Percentiles rank a stretch among this genome's conserved stretches.
These are phyloP conservation scores for Globisporangium perplexum DNA, from an alignment of 352 stramenopile genomes.

Conservation along the genomic window DNA sequence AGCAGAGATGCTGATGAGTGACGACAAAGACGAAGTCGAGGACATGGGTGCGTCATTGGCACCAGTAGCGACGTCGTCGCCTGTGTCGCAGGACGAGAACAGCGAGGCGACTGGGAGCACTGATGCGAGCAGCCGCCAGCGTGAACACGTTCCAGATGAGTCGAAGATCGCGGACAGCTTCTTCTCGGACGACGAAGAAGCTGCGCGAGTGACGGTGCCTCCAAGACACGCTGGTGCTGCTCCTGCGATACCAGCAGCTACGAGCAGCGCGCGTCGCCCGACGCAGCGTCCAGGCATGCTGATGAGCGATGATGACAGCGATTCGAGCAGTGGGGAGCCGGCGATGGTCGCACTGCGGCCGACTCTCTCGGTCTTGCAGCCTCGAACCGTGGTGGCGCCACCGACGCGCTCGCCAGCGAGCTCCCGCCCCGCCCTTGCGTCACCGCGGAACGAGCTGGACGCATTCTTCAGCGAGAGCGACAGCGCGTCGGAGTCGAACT, in stretches of 20 bases:
- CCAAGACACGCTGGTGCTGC: background rate
- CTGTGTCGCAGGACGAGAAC: background rate
- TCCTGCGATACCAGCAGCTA: background rate
- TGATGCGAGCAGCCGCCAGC: background rate
- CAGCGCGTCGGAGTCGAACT: conserved; percentile 34
- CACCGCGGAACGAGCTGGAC: conserved; percentile 35
- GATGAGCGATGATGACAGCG: conserved; percentile 9
- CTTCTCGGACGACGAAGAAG: background rate
- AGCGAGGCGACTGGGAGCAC: background rate
- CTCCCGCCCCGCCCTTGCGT: background rate
- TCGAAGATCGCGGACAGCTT: background rate
- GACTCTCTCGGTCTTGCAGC: background rate
- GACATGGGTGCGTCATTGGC: too few species aligned
- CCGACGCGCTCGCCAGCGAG: background rate
- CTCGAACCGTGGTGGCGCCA: background rate
- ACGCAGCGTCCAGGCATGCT: background rate
- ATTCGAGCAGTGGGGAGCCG: background rate
- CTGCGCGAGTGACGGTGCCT: background rate
- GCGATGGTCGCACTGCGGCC: background rate
- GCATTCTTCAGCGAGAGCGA: conserved; percentile 61
- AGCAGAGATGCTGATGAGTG: conserved; percentile 19
- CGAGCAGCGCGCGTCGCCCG: background rate
- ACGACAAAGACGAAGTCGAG: conserved; percentile 19
- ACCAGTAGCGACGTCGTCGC: background rate
- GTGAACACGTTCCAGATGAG: background rate